These are phyloP conservation scores for Monoraphidium neglectum DNA, from an alignment of 139 green algal species.

Conservation along the genomic window DNA sequence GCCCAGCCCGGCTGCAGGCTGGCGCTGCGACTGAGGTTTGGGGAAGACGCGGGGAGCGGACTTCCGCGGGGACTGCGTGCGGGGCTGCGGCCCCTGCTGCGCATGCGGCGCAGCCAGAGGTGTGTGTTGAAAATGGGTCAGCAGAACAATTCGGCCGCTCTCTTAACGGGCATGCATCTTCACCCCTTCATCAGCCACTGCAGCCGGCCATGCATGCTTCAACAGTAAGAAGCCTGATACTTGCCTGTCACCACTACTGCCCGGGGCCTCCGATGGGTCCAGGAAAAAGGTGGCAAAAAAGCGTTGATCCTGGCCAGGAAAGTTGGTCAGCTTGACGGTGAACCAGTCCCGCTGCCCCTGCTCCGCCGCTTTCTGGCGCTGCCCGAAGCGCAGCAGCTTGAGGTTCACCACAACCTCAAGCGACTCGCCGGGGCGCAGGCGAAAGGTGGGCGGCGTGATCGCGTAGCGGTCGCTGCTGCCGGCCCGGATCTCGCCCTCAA, in stretches of 20 bases:
- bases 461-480: slow-evolving; percentile 70
- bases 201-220: too few species aligned
- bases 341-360: slow-evolving; percentile 74
- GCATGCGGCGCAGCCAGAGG: too few species aligned
- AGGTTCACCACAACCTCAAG: slow-evolving; percentile 52
- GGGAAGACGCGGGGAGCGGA: not conserved
- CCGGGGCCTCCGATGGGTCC: slow-evolving; percentile 19
- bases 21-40: not conserved
- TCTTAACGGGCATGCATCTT: too few species aligned
- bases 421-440: slow-evolving; percentile 43
- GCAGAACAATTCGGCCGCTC: too few species aligned
- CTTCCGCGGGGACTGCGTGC: not conserved
- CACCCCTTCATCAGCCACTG: too few species aligned
- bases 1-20: not conserved
- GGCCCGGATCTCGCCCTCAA: slow-evolving; percentile 65
- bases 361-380: slow-evolving; percentile 56
- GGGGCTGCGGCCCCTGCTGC: not conserved
- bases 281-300: slow-evolving; percentile 74
- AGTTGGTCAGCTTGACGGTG: slow-evolving; percentile 67
- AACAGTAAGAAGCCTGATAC: too few species aligned
- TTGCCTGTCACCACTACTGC: not conserved
- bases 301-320: slow-evolving; percentile 52
- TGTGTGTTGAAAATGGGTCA: too few species aligned
- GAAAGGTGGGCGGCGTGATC: slow-evolving; percentile 48
- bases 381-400: slow-evolving; percentile 60